phyloP scores from a whole-genome alignment of 768 basidiomycete species.

The Pulveroboletus sp. region DNA sequence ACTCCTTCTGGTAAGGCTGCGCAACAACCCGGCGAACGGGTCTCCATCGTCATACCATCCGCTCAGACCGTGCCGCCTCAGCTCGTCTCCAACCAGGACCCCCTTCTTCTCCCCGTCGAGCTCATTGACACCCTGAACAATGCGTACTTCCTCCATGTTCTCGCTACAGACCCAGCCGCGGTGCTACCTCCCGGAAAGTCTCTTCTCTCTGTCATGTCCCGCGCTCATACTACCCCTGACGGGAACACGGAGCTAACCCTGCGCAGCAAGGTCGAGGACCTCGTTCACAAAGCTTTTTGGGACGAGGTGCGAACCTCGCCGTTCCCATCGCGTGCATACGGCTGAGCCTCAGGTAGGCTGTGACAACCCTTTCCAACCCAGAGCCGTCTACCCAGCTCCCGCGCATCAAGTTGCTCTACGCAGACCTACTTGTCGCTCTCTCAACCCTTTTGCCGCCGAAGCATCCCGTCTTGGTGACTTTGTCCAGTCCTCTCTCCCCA shows the following conservation, averaged over 20 bases:
- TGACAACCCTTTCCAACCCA: conserved; percentile 52
- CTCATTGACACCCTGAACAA: conserved; percentile 55
- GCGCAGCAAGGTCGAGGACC: conserved; percentile 45
- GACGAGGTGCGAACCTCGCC: conserved; percentile 49
- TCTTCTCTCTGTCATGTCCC: conserved; percentile 57
- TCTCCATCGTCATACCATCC: conserved; percentile 18
- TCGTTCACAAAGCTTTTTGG: conserved; percentile 69
- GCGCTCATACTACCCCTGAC: conserved; percentile 15
- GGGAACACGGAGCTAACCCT: conserved; percentile 30
- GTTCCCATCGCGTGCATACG: conserved; percentile 2
- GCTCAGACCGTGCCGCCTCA: conserved; percentile 7
- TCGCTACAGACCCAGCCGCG: conserved; percentile 56
- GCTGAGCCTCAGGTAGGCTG: conserved; percentile 43
- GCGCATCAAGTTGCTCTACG: conserved; percentile 54
- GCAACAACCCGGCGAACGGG: conserved; percentile 3
- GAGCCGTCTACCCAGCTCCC: conserved; percentile 55
- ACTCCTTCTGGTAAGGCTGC: not conserved
- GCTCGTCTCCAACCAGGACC: conserved; percentile 22
- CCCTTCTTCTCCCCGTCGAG: conserved; percentile 46
- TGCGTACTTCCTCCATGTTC: conserved; percentile 62
- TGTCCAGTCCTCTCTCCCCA: conserved; percentile 60
- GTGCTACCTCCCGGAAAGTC: conserved; percentile 73
- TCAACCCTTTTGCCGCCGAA: conserved; percentile 54
- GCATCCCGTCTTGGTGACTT: conserved; percentile 46
- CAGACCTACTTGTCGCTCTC: conserved; percentile 49